phyloP scores from a whole-genome alignment of 1,284 basidiomycete species.

The Agroathelia rolfsii region DNA sequence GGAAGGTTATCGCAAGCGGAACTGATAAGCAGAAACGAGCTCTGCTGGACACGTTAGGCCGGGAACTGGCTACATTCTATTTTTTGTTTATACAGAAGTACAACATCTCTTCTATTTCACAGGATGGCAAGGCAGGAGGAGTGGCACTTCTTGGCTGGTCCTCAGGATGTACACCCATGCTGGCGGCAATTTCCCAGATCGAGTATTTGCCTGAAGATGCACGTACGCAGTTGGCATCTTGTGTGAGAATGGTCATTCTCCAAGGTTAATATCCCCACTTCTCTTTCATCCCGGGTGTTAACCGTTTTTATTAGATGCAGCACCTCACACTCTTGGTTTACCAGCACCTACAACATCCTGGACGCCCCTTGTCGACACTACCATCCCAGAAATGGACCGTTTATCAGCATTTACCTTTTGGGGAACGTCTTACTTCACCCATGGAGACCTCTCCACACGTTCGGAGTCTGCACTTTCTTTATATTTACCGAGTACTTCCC shows the following conservation, averaged over 20 bases:
- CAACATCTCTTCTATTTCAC: constrained; percentile 18
- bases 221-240: constrained; percentile 12
- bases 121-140: constrained; percentile 21
- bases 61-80: constrained; percentile 24
- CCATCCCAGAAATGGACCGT: constrained; percentile 14
- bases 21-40: too few species aligned
- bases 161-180: constrained; percentile 17
- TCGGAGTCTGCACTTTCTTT: constrained; percentile 14
- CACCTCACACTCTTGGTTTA: constrained; percentile 16
- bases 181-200: constrained; percentile 19
- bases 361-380: constrained; percentile 13
- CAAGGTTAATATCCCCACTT: constrained; percentile 20
- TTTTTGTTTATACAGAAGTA: constrained; percentile 20
- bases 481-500: constrained; percentile 12
- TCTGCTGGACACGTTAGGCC: constrained; percentile 19
- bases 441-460: constrained; percentile 20
- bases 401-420: constrained; percentile 17
- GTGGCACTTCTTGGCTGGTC: constrained; percentile 29
- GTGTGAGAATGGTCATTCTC: constrained; percentile 20
- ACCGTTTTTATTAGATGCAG: too few species aligned
- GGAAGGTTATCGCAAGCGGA: constrained; percentile 13
- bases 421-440: constrained; percentile 25
- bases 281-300: neutral
- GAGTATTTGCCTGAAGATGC: constrained; percentile 15
- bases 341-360: constrained; percentile 11